Percentiles rank a stretch among this genome's conserved stretches.
These are phyloP conservation scores for Gossypium thurberi DNA, from an alignment of 345 rosid species.

Conservation along the genomic window DNA sequence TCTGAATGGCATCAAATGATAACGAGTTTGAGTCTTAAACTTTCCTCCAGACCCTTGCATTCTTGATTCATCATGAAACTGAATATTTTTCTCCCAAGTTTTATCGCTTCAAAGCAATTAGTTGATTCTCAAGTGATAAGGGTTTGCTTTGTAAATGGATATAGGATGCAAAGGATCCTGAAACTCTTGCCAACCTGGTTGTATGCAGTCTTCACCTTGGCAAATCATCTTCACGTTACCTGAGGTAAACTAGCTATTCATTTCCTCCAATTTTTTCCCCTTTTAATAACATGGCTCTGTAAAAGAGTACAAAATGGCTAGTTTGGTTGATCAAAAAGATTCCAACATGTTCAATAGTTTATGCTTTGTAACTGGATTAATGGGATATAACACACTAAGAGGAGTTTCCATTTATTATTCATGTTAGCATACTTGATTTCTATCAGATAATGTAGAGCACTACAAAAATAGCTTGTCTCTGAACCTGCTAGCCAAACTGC, in stretches of 20 bases:
- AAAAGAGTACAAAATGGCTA: not conserved
- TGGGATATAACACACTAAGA: not conserved
- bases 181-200: conserved; percentile 83
- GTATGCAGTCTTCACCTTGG: conserved; percentile 95
- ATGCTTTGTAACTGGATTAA: not conserved
- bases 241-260: conserved; percentile 41
- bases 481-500: not conserved
- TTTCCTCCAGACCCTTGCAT: not conserved
- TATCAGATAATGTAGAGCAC: not conserved
- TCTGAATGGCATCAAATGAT: not conserved
- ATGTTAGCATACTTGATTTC: not conserved
- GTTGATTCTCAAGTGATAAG: not conserved
- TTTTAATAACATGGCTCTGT: not conserved
- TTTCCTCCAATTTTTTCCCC: not conserved
- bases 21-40: not conserved
- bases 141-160: conserved; percentile 13
- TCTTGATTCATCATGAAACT: not conserved
- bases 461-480: not conserved
- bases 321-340: not conserved
- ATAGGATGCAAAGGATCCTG: conserved; percentile 96
- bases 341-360: not conserved
- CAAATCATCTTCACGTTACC: conserved; percentile 73
- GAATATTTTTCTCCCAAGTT: not conserved
- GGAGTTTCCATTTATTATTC: not conserved
- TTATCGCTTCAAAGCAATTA: not conserved